phyloP scores from a whole-genome alignment of 2,329 filamentous ascomycete species.

The Chalara sp. region DNA sequence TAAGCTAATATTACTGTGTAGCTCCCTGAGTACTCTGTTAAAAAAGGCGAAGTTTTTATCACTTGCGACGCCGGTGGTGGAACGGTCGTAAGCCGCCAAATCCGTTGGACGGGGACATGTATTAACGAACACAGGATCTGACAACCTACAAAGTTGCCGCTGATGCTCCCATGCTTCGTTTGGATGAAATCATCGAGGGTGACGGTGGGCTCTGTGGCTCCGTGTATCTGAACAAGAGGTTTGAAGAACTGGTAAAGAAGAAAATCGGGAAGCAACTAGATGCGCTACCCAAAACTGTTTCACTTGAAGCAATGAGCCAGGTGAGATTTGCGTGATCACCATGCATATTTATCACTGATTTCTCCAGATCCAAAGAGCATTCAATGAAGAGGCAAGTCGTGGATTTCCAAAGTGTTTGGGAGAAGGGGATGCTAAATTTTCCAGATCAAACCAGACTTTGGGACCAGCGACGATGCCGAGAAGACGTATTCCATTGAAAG shows the following conservation, averaged over 20 bases:
- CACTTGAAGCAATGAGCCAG: background rate
- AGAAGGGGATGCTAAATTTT: too few species aligned
- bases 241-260: background rate
- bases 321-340: background rate
- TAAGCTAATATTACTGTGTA: background rate
- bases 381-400: too few species aligned
- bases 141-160: background rate
- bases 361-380: background rate
- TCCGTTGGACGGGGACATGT: background rate
- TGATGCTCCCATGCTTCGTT: background rate
- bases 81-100: background rate
- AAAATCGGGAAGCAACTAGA: background rate
- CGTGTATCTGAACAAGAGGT: constrained; percentile 1
- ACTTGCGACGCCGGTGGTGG: background rate
- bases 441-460: too few species aligned
- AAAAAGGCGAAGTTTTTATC: background rate
- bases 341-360: too few species aligned
- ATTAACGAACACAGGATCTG: background rate
- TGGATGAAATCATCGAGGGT: background rate
- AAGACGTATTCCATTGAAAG: too few species aligned
- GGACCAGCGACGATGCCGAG: too few species aligned
- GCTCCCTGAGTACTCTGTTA: background rate
- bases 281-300: background rate
- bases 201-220: constrained; percentile 1
- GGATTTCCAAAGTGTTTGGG: too few species aligned